Percentiles rank a stretch among this genome's conserved stretches.
phyloP scores from a whole-genome alignment of 495 filamentous ascomycete species.

The Xylaria curta region DNA sequence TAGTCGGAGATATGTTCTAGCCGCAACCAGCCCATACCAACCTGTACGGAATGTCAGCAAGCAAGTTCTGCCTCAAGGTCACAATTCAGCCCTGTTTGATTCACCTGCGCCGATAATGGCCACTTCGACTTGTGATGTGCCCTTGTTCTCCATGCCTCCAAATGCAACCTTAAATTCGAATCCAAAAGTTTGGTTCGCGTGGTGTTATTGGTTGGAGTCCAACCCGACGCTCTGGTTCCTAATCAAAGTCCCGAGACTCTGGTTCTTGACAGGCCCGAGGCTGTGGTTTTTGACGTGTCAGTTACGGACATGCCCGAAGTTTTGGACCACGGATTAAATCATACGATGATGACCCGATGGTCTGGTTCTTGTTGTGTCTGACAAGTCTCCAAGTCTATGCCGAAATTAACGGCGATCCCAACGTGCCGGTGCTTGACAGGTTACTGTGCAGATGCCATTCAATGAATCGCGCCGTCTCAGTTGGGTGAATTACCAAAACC shows the following conservation, averaged over 20 bases:
- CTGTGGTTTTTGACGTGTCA: slow-evolving; percentile 20
- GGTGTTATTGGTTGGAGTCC: slow-evolving; percentile 10
- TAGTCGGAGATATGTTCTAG: slow-evolving; percentile 52
- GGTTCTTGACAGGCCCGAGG: slow-evolving; percentile 6
- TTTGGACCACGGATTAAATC: slow-evolving; percentile 8
- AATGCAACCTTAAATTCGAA: neutral
- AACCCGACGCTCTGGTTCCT: slow-evolving; percentile 4
- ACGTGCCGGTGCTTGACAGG: slow-evolving; percentile 15
- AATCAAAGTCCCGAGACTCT: slow-evolving; percentile 14
- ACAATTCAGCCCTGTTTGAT: neutral
- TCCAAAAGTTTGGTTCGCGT: neutral
- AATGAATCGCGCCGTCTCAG: neutral
- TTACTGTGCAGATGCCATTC: slow-evolving; percentile 7
- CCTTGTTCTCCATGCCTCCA: slow-evolving; percentile 11
- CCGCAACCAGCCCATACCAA: slow-evolving; percentile 51
- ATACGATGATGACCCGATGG: slow-evolving; percentile 23
- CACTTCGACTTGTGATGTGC: slow-evolving; percentile 24
- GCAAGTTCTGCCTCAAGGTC: neutral
- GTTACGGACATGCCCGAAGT: slow-evolving; percentile 5
- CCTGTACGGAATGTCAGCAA: slow-evolving; percentile 35
- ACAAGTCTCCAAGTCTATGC: neutral
- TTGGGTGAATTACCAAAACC: neutral
- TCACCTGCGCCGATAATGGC: slow-evolving; percentile 43
- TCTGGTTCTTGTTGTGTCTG: slow-evolving; percentile 12
- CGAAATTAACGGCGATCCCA: slow-evolving; percentile 9